Conservation (phyloP, 352 stramenopile genomes). For the Stramenopiles sp. region DNA sequence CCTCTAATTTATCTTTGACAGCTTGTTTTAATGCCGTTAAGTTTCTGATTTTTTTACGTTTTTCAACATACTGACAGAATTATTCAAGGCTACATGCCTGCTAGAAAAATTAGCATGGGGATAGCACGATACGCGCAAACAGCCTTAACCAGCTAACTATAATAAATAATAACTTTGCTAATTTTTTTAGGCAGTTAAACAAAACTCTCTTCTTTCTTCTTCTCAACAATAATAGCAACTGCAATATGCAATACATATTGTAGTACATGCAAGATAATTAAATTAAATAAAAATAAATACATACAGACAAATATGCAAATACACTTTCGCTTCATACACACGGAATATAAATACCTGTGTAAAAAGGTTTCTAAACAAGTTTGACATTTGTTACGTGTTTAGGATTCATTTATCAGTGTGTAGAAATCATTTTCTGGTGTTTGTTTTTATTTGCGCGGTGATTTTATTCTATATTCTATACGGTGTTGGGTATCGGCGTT, state of each 20-base stretch:
- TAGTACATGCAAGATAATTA: constrained; percentile 10
- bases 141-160: background rate
- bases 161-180: background rate
- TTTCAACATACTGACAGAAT: constrained; percentile 5
- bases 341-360: constrained; percentile 10
- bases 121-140: constrained; percentile 3
- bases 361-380: constrained; percentile 11
- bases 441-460: constrained; percentile 3
- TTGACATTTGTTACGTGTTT: constrained; percentile 10
- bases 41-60: constrained; percentile 1
- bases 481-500: constrained; percentile 10
- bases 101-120: constrained; percentile 6
- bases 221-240: background rate
- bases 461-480: constrained; percentile 10
- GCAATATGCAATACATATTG: background rate
- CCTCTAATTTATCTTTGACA: too few relatives aligned
- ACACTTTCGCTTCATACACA: constrained; percentile 6
- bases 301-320: constrained; percentile 6
- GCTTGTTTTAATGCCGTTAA: background rate
- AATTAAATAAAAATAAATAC: constrained; percentile 10
- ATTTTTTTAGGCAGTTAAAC: constrained; percentile 8
- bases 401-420: constrained; percentile 9
- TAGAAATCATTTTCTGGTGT: constrained; percentile 10
- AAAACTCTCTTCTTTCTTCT: background rate
- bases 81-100: background rate